These are phyloP conservation scores for Chloris gayana DNA, from an alignment of 176 grass and related monocot genomes.

Conservation along the genomic window DNA sequence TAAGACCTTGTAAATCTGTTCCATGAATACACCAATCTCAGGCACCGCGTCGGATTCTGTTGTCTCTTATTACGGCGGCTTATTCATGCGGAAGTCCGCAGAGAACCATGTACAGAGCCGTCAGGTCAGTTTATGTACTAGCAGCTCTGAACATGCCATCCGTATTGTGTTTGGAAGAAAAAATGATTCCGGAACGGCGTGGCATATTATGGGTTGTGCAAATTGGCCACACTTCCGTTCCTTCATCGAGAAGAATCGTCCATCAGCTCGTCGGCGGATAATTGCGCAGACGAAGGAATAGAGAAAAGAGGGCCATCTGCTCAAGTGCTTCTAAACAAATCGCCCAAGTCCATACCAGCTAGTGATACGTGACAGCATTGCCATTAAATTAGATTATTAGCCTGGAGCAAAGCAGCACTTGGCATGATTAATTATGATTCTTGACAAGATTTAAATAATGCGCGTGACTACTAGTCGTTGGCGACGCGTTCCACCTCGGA, in stretches of 20 bases:
- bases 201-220: background rate
- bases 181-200: too few relatives aligned
- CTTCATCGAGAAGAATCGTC: background rate
- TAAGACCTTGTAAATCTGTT: too few relatives aligned
- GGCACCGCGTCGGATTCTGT: too few relatives aligned
- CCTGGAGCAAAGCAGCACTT: background rate
- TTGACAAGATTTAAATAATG: background rate
- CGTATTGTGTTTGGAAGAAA: background rate
- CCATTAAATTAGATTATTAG: background rate
- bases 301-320: background rate
- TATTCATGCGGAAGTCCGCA: too few relatives aligned
- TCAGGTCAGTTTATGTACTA: background rate
- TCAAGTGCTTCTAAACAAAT: background rate
- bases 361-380: background rate
- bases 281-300: background rate
- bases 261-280: background rate
- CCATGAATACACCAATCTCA: too few relatives aligned
- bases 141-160: background rate
- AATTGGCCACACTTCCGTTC: background rate
- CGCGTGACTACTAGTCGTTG: background rate
- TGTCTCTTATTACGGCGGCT: too few relatives aligned
- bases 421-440: background rate
- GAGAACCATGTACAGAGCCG: too few relatives aligned
- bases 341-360: background rate
- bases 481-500: background rate